Percentiles rank a stretch among this genome's conserved stretches.
These are phyloP conservation scores for Hypoxylon crocopeplum DNA, from an alignment of 495 filamentous ascomycete genomes.

Conservation along the genomic window DNA sequence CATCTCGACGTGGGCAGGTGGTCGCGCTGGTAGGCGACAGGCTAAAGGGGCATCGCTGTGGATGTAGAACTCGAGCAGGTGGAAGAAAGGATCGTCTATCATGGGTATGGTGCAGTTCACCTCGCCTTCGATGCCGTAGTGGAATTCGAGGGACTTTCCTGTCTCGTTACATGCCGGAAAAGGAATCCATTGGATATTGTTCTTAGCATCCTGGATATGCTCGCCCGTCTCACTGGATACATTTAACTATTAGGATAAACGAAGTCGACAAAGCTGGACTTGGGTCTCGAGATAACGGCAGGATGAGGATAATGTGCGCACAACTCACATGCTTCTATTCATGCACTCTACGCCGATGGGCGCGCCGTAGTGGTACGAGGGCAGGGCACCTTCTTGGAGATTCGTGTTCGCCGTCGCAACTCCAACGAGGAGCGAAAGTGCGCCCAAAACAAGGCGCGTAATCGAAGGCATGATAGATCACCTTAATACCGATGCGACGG, in stretches of 20 bases:
- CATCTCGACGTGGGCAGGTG: constrained; percentile 57
- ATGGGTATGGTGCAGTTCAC: constrained; percentile 90
- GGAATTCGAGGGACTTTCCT: constrained; percentile 75
- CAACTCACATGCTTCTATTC: constrained; percentile 60
- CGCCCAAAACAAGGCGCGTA: constrained; percentile 25
- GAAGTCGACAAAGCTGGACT: constrained; percentile 2
- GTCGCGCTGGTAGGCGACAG: constrained; percentile 86
- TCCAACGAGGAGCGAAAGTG: constrained; percentile 12
- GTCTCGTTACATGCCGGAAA: constrained; percentile 95
- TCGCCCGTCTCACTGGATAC: constrained; percentile 70
- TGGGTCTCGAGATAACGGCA: too few relatives aligned
- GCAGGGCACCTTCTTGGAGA: constrained; percentile 40
- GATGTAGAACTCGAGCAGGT: constrained; percentile 98
- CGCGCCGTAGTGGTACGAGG: constrained; percentile 58
- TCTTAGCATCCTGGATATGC: constrained; percentile 78
- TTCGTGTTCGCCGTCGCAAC: constrained; percentile 25
- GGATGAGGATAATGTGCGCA: constrained; percentile 1
- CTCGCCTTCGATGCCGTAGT: constrained; percentile 83
- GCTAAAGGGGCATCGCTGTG: constrained; percentile 94
- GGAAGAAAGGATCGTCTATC: constrained; percentile 89
- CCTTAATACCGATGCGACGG: constrained; percentile 6
- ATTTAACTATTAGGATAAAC: not conserved
- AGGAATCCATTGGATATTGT: constrained; percentile 91
- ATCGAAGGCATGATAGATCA: constrained; percentile 28
- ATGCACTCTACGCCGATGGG: constrained; percentile 60